phyloP scores from a whole-genome alignment of 2,329 filamentous ascomycete genomes.

The Rhexocercosporidium sp. region DNA sequence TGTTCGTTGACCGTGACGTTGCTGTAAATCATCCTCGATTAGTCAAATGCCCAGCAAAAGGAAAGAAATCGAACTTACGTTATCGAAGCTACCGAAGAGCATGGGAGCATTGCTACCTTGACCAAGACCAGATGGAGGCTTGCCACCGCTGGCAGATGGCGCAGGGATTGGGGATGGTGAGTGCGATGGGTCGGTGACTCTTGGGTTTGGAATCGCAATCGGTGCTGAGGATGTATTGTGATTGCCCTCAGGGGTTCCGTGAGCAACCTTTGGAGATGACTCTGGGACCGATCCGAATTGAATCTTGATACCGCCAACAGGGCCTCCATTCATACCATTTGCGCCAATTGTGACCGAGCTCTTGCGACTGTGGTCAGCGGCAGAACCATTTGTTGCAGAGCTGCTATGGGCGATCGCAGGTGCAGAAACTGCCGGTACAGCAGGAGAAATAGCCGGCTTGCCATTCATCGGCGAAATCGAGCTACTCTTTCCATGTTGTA shows the following conservation, averaged over 20 bases:
- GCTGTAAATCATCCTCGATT: conserved; percentile 44
- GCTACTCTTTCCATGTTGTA: conserved; percentile 66
- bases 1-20: conserved; percentile 71
- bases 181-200: conserved; percentile 81
- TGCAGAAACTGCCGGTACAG: conserved; percentile 63
- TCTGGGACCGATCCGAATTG: conserved; percentile 81
- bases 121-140: conserved; percentile 78
- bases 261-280: conserved; percentile 64
- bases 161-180: conserved; percentile 89
- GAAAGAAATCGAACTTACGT: conserved; percentile 62
- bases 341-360: conserved; percentile 91
- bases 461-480: conserved; percentile 85
- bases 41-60: conserved; percentile 36
- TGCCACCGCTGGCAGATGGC: conserved; percentile 75
- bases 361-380: conserved; percentile 79
- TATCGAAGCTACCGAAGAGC: conserved; percentile 82
- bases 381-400: conserved; percentile 70
- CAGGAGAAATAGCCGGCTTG: conserved; percentile 73
- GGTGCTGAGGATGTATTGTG: conserved; percentile 53
- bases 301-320: conserved; percentile 67
- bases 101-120: conserved; percentile 64
- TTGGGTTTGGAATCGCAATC: conserved; percentile 72
- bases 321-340: conserved; percentile 79
- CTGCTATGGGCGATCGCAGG: conserved; percentile 68
- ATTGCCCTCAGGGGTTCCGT: conserved; percentile 67